Evolutionary conservation across 768 basidiomycete genomes (phyloP).

Genomic region (Suillus fuscotomentosus): DNA sequence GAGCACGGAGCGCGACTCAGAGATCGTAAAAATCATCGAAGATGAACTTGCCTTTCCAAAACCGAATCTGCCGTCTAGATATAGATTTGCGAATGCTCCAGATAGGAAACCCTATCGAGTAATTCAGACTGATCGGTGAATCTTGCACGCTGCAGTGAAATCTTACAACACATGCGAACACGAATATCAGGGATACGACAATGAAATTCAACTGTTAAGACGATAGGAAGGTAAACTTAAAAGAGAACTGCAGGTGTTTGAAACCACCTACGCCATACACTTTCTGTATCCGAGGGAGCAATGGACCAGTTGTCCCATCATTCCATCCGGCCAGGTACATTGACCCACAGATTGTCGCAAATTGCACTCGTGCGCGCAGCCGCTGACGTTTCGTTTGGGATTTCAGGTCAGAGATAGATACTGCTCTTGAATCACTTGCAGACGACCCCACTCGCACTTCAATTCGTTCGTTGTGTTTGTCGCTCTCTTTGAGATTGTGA

Average conservation of each 20-base stretch:
- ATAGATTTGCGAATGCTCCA: constrained; percentile 31
- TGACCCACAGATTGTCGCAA: constrained; percentile 51
- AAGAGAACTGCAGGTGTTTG: neutral
- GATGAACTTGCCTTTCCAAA: constrained; percentile 30
- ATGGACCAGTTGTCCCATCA: constrained; percentile 71
- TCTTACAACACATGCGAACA: constrained; percentile 44
- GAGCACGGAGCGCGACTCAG: neutral
- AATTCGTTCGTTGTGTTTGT: neutral
- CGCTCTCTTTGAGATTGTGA: neutral
- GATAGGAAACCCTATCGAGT: constrained; percentile 28
- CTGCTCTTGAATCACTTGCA: neutral
- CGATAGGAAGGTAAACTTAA: neutral
- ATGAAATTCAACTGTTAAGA: constrained; percentile 43
- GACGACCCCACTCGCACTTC: neutral
- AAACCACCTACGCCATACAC: constrained; percentile 42
- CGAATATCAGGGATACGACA: constrained; percentile 56
- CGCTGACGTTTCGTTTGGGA: constrained; percentile 7
- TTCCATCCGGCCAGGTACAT: constrained; percentile 75
- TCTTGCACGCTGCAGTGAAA: neutral
- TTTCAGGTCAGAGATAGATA: constrained; percentile 1
- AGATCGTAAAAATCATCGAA: neutral
- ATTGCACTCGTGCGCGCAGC: constrained; percentile 40
- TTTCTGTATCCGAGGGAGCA: constrained; percentile 69
- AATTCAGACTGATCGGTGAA: neutral
- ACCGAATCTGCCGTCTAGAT: constrained; percentile 28